A percentile compares a stretch with the other conserved stretches of the same genome.
phyloP scores from a whole-genome alignment of 2,329 filamentous ascomycete species.

The Leptodontidium sp. region DNA sequence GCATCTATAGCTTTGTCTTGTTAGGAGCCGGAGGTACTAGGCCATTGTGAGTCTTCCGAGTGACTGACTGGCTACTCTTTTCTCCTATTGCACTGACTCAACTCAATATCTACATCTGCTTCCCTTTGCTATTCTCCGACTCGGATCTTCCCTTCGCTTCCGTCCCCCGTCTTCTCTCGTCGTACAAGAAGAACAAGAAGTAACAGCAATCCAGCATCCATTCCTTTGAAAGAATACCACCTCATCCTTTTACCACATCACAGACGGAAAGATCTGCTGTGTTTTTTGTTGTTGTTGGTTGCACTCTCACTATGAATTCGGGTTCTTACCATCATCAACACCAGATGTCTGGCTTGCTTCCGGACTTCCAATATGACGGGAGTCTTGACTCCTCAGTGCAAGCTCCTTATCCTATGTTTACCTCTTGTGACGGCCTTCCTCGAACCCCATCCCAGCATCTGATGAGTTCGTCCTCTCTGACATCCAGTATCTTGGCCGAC shows the following conservation, averaged over 20 bases:
- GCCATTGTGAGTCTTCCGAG: slow-evolving; percentile 23
- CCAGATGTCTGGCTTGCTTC: slow-evolving; percentile 38
- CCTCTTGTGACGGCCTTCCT: slow-evolving; percentile 42
- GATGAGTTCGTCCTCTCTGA: slow-evolving; percentile 34
- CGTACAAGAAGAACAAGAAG: slow-evolving; percentile 39
- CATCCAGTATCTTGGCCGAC: slow-evolving; percentile 28
- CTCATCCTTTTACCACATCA: slow-evolving; percentile 39
- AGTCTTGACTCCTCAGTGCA: slow-evolving; percentile 31
- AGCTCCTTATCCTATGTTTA: slow-evolving; percentile 34
- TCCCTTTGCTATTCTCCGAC: slow-evolving; percentile 46
- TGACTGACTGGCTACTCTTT: slow-evolving; percentile 23
- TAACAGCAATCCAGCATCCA: slow-evolving; percentile 35
- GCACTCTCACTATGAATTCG: slow-evolving; percentile 39
- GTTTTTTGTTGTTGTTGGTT: slow-evolving; percentile 22
- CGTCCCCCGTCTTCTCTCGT: slow-evolving; percentile 34
- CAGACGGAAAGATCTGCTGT: slow-evolving; percentile 33
- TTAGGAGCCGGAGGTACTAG: slow-evolving; percentile 22
- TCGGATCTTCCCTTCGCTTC: slow-evolving; percentile 25
- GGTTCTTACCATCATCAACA: slow-evolving; percentile 36
- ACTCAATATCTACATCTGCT: slow-evolving; percentile 45
- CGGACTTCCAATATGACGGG: slow-evolving; percentile 38
- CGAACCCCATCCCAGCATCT: slow-evolving; percentile 38
- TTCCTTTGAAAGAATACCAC: slow-evolving; percentile 35
- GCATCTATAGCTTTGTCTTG: slow-evolving; percentile 42
- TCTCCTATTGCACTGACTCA: slow-evolving; percentile 21